A percentile compares a stretch with the other conserved stretches of the same genome.
These are phyloP conservation scores for Sphagnurus paluster DNA, from an alignment of 1,284 basidiomycete species.

Conservation along the genomic window DNA sequence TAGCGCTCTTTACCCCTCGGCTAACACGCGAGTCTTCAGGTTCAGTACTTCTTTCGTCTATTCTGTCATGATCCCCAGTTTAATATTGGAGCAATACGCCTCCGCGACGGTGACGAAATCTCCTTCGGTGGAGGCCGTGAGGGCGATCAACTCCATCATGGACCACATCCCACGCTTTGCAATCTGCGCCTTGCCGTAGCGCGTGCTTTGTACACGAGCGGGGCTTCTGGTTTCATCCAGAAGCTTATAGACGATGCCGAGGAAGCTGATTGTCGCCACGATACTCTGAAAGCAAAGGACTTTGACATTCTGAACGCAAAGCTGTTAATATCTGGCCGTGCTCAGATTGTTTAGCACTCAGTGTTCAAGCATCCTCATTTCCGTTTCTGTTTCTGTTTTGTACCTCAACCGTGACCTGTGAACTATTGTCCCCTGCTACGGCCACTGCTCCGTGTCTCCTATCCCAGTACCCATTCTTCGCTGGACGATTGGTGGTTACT, in stretches of 20 bases:
- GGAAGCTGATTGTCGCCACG: conserved; percentile 15
- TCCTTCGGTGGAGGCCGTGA: conserved; percentile 17
- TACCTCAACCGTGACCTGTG: no score
- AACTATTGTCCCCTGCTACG: no score
- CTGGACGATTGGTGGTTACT: no score
- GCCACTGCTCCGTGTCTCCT: no score
- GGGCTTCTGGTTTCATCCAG: conserved; percentile 19
- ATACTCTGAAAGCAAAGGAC: conserved; percentile 8
- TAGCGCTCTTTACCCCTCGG: not conserved
- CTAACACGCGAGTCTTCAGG: not conserved
- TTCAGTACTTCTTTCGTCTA: conserved; percentile 18
- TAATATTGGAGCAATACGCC: conserved; percentile 12
- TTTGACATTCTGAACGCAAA: conserved; percentile 21
- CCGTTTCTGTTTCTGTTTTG: no score
- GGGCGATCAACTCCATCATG: conserved; percentile 11
- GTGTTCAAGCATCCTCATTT: not conserved
- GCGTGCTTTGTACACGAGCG: conserved; percentile 21
- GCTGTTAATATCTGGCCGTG: conserved; percentile 19
- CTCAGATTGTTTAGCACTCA: conserved; percentile 11
- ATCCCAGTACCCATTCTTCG: not conserved
- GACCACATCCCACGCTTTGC: conserved; percentile 21
- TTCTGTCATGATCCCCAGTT: conserved; percentile 10
- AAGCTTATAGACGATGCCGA: conserved; percentile 20
- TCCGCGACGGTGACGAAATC: conserved; percentile 22
- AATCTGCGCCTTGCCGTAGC: conserved; percentile 23